phyloP scores from a whole-genome alignment of 441 rosid genomes.

The Flueggea neowawraea region DNA sequence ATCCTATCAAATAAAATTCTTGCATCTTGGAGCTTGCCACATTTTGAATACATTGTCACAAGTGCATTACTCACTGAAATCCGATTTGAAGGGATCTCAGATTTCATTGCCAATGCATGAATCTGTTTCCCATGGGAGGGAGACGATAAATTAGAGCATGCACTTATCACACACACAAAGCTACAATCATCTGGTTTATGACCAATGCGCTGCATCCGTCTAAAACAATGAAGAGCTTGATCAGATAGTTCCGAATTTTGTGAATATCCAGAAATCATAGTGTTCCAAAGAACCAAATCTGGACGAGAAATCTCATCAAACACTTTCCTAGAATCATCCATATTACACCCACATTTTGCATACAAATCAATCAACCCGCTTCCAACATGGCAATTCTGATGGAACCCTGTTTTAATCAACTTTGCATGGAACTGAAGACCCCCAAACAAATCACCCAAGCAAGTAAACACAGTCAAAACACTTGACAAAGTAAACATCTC shows the following conservation, averaged over 20 bases:
- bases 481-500: slow-evolving; percentile 82
- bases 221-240: slow-evolving; percentile 66
- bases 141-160: slow-evolving; percentile 72
- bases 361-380: slow-evolving; percentile 90
- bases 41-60: slow-evolving; percentile 70
- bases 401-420: slow-evolving; percentile 64
- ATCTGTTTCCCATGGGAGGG: slow-evolving; percentile 77
- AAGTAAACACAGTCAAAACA: slow-evolving; percentile 67
- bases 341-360: slow-evolving; percentile 62
- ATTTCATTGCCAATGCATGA: slow-evolving; percentile 64
- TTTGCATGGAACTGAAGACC: slow-evolving; percentile 75
- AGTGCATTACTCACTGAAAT: slow-evolving; percentile 69
- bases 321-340: slow-evolving; percentile 53
- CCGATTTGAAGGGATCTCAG: slow-evolving; percentile 57
- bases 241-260: slow-evolving; percentile 57
- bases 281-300: slow-evolving; percentile 91
- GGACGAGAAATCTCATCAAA: slow-evolving; percentile 55
- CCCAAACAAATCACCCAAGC: slow-evolving; percentile 48
- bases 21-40: slow-evolving; percentile 65
- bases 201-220: slow-evolving; percentile 54
- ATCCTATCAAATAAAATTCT: slow-evolving; percentile 62
- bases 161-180: slow-evolving; percentile 68
- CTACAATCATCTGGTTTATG: slow-evolving; percentile 77
- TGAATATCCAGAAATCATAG: slow-evolving; percentile 82
- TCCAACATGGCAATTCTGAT: slow-evolving; percentile 69